Evolutionary conservation across 2,329 filamentous ascomycete genomes (phyloP).

Genomic region (Metarhizium album): DNA sequence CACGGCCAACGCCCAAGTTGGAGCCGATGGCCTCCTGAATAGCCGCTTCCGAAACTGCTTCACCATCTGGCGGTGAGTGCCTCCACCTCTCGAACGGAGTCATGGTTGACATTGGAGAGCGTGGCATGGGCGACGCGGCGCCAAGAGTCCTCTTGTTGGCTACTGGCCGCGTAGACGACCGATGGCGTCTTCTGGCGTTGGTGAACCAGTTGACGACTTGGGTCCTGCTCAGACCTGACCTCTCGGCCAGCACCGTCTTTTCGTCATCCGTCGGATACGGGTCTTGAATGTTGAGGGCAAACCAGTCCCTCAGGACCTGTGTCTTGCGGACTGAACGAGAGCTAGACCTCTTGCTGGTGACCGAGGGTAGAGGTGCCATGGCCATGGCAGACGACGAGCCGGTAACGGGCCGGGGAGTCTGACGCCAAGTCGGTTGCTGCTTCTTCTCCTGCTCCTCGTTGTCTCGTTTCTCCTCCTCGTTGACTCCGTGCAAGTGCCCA

Average conservation of each 20-base stretch:
- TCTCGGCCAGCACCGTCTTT: constrained; percentile 25
- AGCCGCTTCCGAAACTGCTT: constrained; percentile 26
- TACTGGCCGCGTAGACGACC: constrained; percentile 21
- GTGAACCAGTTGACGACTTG: constrained; percentile 40
- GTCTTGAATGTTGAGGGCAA: constrained; percentile 30
- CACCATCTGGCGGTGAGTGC: constrained; percentile 33
- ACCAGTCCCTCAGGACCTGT: constrained; percentile 34
- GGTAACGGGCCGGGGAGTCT: background rate
- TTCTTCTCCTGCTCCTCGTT: constrained; percentile 30
- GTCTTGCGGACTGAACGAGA: constrained; percentile 34
- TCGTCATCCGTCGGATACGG: constrained; percentile 39
- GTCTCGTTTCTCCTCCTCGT: constrained; percentile 29
- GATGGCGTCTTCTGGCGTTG: constrained; percentile 37
- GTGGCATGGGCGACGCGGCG: constrained; percentile 33
- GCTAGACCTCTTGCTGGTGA: constrained; percentile 21
- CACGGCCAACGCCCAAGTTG: background rate
- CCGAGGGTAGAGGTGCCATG: constrained; percentile 1
- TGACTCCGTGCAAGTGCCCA: constrained; percentile 36
- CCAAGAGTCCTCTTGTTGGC: constrained; percentile 19
- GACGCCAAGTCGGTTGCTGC: constrained; percentile 1
- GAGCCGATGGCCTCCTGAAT: constrained; percentile 24
- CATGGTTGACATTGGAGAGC: constrained; percentile 22
- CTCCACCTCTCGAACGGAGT: constrained; percentile 35
- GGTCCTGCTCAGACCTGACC: constrained; percentile 33
- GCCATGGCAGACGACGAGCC: constrained; percentile 1